These are phyloP conservation scores for Kwoniella dejecticola DNA, from an alignment of 768 basidiomycete genomes.

Conservation along the genomic window DNA sequence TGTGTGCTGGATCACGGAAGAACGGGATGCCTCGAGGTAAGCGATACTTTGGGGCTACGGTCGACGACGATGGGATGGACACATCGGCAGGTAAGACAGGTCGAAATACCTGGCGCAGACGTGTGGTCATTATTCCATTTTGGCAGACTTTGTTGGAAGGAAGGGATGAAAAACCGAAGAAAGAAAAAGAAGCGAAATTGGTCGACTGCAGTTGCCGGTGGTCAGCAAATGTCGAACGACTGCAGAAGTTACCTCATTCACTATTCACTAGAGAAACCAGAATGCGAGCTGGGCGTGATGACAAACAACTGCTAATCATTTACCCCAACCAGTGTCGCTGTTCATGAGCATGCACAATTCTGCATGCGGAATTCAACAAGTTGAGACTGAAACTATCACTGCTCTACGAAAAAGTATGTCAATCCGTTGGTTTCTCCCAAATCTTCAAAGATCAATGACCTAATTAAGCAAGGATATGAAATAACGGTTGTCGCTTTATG, in stretches of 20 bases:
- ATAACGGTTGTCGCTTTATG: conserved; percentile 42
- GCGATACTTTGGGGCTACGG: not conserved
- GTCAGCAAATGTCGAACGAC: no score
- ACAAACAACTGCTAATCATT: no score
- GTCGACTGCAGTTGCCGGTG: not conserved
- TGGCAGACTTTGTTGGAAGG: not conserved
- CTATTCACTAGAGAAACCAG: no score
- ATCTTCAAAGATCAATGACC: conserved; percentile 48
- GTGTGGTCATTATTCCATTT: conserved; percentile 15
- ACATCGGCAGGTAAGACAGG: conserved; percentile 9
- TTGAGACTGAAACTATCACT: no score
- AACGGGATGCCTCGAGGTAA: conserved; percentile 60
- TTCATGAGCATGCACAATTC: no score
- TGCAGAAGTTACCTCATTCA: no score
- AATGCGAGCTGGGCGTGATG: no score
- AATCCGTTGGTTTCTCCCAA: conserved; percentile 55
- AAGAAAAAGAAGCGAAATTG: not conserved
- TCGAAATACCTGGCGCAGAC: conserved; percentile 3
- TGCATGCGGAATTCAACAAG: no score
- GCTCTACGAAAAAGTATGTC: conserved; percentile 35
- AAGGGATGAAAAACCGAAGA: not conserved
- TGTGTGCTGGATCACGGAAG: conserved; percentile 70
- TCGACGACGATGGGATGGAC: not conserved
- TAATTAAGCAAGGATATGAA: conserved; percentile 54
- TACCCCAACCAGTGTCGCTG: no score